A percentile compares a stretch with the other conserved stretches of the same genome.
phyloP scores from a whole-genome alignment of 2,329 filamentous ascomycete species.

The Aschersonia sp. region DNA sequence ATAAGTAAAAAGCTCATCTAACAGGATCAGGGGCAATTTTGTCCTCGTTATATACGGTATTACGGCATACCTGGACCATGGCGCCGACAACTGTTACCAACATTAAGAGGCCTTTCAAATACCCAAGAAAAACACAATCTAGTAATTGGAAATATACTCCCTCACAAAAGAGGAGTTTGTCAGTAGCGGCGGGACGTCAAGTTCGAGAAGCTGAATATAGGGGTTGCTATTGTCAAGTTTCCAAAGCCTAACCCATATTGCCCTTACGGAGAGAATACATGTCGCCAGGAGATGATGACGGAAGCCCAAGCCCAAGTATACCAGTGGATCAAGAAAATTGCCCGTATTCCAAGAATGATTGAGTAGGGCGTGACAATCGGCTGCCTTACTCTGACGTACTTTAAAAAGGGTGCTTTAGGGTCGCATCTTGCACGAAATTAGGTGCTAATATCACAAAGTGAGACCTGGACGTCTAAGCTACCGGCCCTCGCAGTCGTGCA shows the following conservation, averaged over 20 bases:
- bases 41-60: neutral
- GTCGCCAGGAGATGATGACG: neutral
- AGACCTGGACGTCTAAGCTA: slow-evolving; percentile 16
- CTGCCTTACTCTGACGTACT: neutral
- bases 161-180: slow-evolving; percentile 7
- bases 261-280: slow-evolving; percentile 5
- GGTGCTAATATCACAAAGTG: neutral
- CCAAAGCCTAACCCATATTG: slow-evolving; percentile 9
- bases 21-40: neutral
- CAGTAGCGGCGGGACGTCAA: slow-evolving; percentile 6
- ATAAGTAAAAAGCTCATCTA: neutral
- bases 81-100: neutral
- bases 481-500: slow-evolving; percentile 11
- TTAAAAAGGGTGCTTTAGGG: neutral
- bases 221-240: slow-evolving; percentile 8
- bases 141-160: slow-evolving; percentile 7
- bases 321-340: neutral
- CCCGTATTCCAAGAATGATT: slow-evolving; percentile 1
- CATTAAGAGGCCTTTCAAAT: neutral
- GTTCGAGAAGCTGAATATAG: slow-evolving; percentile 7
- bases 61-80: neutral
- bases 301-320: slow-evolving; percentile 1
- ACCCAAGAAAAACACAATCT: neutral
- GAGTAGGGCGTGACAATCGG: neutral
- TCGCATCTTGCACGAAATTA: neutral